Percentiles rank a stretch among this genome's conserved stretches.
These are phyloP conservation scores for Pontederia paniculata DNA, from an alignment of 176 grass and related monocot genomes.

Conservation along the genomic window DNA sequence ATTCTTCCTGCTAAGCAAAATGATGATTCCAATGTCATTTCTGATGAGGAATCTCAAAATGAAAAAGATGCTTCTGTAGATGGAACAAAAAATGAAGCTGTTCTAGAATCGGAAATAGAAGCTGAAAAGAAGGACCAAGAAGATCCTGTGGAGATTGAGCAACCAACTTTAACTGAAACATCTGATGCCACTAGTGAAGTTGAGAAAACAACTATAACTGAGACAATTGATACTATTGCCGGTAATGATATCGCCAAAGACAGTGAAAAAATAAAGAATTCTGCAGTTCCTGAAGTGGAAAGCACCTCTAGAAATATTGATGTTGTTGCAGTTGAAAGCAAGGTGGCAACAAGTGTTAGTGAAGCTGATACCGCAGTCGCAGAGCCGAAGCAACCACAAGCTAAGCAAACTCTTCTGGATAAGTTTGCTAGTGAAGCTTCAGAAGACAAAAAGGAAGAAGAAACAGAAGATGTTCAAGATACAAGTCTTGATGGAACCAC, in stretches of 20 bases:
- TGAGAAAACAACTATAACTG: neutral
- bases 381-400: conserved; percentile 1
- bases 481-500: neutral
- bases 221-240: neutral
- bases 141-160: neutral
- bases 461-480: neutral
- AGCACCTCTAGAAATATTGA: neutral
- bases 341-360: neutral
- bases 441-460: conserved; percentile 7
- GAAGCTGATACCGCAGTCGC: neutral
- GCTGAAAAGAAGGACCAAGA: neutral
- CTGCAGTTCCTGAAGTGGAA: too few species aligned
- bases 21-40: neutral
- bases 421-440: neutral
- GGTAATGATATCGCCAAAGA: neutral
- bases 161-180: neutral
- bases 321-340: neutral
- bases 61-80: neutral
- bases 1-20: neutral
- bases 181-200: neutral
- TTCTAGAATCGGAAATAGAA: neutral
- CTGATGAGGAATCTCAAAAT: neutral
- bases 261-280: neutral
- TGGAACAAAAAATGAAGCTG: neutral
- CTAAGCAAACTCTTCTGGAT: conserved; percentile 2